Evolutionary conservation across 768 basidiomycete species (phyloP).

Genomic region (Mrakia hoshinonis): DNA sequence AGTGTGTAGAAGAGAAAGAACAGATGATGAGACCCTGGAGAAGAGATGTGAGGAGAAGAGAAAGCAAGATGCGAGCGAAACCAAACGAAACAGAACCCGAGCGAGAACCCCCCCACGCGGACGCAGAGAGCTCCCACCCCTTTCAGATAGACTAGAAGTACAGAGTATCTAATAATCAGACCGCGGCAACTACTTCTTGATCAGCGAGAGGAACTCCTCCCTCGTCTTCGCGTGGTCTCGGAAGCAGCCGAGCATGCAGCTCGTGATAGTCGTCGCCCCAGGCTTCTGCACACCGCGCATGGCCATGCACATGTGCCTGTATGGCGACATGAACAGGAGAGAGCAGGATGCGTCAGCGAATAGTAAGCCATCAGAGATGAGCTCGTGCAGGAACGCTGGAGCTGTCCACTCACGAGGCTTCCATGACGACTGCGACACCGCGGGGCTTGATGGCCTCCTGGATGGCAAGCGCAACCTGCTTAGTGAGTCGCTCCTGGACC

Average conservation of each 20-base stretch:
- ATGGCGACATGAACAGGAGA: not conserved
- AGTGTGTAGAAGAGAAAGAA: not conserved
- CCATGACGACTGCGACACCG: slow-evolving; percentile 98
- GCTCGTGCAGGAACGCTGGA: no score
- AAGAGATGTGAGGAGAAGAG: not conserved
- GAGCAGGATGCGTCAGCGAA: not conserved
- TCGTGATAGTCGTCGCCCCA: slow-evolving; percentile 86
- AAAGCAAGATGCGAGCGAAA: not conserved
- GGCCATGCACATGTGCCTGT: slow-evolving; percentile 94
- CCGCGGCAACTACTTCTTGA: slow-evolving; percentile 4
- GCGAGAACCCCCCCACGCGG: not conserved
- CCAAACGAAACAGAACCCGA: not conserved
- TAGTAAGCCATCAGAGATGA: no score
- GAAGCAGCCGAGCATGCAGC: slow-evolving; percentile 98
- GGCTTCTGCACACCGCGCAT: slow-evolving; percentile 99
- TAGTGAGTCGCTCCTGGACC: slow-evolving; percentile 94
- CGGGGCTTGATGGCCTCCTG: slow-evolving; percentile 96
- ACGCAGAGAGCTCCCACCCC: not conserved
- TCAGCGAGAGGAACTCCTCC: slow-evolving; percentile 50
- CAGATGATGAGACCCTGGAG: not conserved
- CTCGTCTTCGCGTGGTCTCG: slow-evolving; percentile 96
- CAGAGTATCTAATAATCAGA: not conserved
- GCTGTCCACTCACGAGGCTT: slow-evolving; percentile 86
- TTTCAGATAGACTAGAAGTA: not conserved
- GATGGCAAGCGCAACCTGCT: slow-evolving; percentile 95